These are phyloP conservation scores for Fusarium domesticum DNA, from an alignment of 2,329 filamentous ascomycete species.

Conservation along the genomic window DNA sequence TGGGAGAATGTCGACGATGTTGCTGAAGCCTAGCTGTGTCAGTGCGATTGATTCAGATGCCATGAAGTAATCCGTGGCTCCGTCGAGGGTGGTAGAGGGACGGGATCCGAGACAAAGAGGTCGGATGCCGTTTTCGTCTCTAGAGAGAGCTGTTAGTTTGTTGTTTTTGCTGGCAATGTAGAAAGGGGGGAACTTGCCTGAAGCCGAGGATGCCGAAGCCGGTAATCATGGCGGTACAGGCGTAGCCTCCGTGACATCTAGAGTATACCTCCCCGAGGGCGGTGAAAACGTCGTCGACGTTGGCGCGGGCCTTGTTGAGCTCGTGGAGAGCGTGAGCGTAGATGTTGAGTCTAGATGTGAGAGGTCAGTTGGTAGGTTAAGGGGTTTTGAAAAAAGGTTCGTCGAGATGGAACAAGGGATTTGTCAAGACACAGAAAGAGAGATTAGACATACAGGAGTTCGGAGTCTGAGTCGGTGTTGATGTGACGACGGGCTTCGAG, in stretches of 20 bases:
- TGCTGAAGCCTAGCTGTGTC: slow-evolving; percentile 72
- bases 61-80: slow-evolving; percentile 81
- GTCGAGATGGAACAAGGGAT: no score
- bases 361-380: slow-evolving; percentile 10
- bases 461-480: slow-evolving; percentile 81
- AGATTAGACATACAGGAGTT: slow-evolving; percentile 43
- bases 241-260: slow-evolving; percentile 71
- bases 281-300: slow-evolving; percentile 72
- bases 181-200: slow-evolving; percentile 49
- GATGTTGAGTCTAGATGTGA: slow-evolving; percentile 77
- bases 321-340: slow-evolving; percentile 80
- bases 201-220: slow-evolving; percentile 79
- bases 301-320: slow-evolving; percentile 77
- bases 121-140: slow-evolving; percentile 63
- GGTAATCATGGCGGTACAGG: slow-evolving; percentile 78
- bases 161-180: slow-evolving; percentile 67
- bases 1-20: slow-evolving; percentile 74
- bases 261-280: slow-evolving; percentile 70
- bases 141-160: slow-evolving; percentile 46
- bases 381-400: background rate
- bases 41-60: slow-evolving; percentile 86
- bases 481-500: slow-evolving; percentile 78
- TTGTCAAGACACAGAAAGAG: no score
- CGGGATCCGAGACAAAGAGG: slow-evolving; percentile 77
- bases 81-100: slow-evolving; percentile 58